Percentiles rank a stretch among this genome's conserved stretches.
These are phyloP conservation scores for Acidiella bohemica DNA, from an alignment of 495 filamentous ascomycete species.

Conservation along the genomic window DNA sequence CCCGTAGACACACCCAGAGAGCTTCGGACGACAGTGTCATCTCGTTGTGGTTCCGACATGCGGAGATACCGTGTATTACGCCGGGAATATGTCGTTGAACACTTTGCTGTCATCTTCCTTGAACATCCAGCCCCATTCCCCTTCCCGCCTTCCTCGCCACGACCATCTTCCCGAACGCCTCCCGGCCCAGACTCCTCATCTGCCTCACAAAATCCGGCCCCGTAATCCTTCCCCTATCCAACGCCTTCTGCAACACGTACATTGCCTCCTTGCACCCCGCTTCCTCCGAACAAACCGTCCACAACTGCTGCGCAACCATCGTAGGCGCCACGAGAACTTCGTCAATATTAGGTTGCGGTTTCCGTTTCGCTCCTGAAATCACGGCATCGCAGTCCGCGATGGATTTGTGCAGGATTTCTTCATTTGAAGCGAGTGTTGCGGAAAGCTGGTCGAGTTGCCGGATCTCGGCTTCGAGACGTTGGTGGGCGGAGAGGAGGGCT, in stretches of 20 bases:
- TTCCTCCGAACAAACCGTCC: slow-evolving; percentile 76
- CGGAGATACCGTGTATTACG: too few species aligned
- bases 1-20: too few species aligned
- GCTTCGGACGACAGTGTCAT: too few species aligned
- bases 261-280: slow-evolving; percentile 69
- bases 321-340: slow-evolving; percentile 87
- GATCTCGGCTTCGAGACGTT: slow-evolving; percentile 56
- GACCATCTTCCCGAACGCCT: slow-evolving; percentile 83
- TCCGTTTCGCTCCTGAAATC: slow-evolving; percentile 48
- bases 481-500: slow-evolving; percentile 56
- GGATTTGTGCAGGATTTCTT: slow-evolving; percentile 57
- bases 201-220: slow-evolving; percentile 73
- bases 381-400: slow-evolving; percentile 68
- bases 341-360: slow-evolving; percentile 55
- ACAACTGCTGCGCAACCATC: slow-evolving; percentile 83
- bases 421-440: slow-evolving; percentile 59
- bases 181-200: slow-evolving; percentile 69
- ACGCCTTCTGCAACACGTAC: slow-evolving; percentile 66
- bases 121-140: slow-evolving; percentile 60
- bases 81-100: too few species aligned
- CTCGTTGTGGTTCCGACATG: too few species aligned
- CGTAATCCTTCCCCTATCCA: slow-evolving; percentile 67
- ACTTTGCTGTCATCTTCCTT: too few species aligned
- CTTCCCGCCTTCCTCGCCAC: slow-evolving; percentile 74
- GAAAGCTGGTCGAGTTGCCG: slow-evolving; percentile 54